Evolutionary conservation across 805 yeast genomes (phyloP).

Genomic region (Groenewaldozyma tartarivorans): DNA sequence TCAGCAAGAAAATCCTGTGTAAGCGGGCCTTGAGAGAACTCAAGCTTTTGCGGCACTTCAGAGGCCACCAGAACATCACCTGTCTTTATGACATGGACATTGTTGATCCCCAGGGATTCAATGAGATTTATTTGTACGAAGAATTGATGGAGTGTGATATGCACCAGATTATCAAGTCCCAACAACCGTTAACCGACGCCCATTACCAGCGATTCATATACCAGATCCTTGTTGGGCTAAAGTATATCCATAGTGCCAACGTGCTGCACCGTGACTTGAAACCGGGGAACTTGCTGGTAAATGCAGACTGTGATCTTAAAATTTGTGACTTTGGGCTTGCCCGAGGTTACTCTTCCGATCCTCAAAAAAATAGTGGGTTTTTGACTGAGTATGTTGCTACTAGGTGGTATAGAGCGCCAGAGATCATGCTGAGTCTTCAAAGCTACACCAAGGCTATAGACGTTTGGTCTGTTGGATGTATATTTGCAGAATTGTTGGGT

Average conservation of each 20-base stretch:
- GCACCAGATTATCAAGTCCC: slow-evolving; percentile 93
- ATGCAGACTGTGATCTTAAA: slow-evolving; percentile 88
- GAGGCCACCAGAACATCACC: slow-evolving; percentile 95
- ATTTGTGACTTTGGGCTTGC: slow-evolving; percentile 94
- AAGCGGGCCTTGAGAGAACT: slow-evolving; percentile 87
- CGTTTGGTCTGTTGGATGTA: slow-evolving; percentile 96
- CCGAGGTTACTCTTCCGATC: slow-evolving; percentile 46
- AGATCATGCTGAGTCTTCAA: slow-evolving; percentile 89
- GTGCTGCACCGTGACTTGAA: slow-evolving; percentile 89
- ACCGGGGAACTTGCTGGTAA: slow-evolving; percentile 77
- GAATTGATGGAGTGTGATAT: slow-evolving; percentile 98
- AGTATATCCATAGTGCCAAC: slow-evolving; percentile 84
- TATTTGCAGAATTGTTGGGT: slow-evolving; percentile 78
- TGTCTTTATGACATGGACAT: slow-evolving; percentile 92
- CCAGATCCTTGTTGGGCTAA: slow-evolving; percentile 83
- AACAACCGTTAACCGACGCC: slow-evolving; percentile 87
- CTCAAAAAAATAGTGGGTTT: slow-evolving; percentile 59
- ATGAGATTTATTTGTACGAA: slow-evolving; percentile 88
- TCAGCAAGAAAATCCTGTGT: slow-evolving; percentile 81
- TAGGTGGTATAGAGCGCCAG: slow-evolving; percentile 97
- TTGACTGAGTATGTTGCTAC: slow-evolving; percentile 98
- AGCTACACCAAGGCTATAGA: slow-evolving; percentile 93
- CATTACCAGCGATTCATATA: slow-evolving; percentile 91
- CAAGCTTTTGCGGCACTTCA: slow-evolving; percentile 80
- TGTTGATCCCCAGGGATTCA: slow-evolving; percentile 67